phyloP scores from a whole-genome alignment of 2,329 filamentous ascomycete species.

The Trichothecium roseum region DNA sequence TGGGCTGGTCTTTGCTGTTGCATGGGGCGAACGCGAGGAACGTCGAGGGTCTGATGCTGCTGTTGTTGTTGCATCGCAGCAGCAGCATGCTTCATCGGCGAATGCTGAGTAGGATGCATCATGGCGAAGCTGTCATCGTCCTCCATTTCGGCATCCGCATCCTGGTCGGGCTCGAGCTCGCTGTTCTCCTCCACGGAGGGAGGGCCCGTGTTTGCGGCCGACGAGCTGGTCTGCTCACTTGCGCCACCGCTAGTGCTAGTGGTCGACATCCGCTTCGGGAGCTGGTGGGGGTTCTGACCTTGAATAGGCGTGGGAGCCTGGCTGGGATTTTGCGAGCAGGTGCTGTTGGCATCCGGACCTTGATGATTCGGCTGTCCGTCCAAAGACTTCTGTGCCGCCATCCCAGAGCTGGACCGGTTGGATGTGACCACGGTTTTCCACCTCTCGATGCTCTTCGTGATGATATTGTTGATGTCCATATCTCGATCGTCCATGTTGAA shows the following conservation, averaged over 20 bases:
- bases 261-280: slow-evolving; percentile 19
- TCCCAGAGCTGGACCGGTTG: slow-evolving; percentile 31
- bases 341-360: slow-evolving; percentile 7
- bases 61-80: slow-evolving; percentile 29
- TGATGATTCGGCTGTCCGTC: slow-evolving; percentile 19
- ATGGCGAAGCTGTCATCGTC: slow-evolving; percentile 46
- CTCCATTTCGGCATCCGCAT: slow-evolving; percentile 43
- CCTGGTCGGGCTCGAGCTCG: slow-evolving; percentile 16
- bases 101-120: slow-evolving; percentile 22
- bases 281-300: slow-evolving; percentile 10
- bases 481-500: slow-evolving; percentile 40
- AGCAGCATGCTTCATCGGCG: slow-evolving; percentile 11
- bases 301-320: slow-evolving; percentile 13
- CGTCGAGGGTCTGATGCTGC: slow-evolving; percentile 30
- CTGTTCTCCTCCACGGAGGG: slow-evolving; percentile 36
- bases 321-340: slow-evolving; percentile 11
- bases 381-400: slow-evolving; percentile 39
- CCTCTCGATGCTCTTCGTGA: slow-evolving; percentile 45
- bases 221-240: slow-evolving; percentile 22
- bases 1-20: slow-evolving; percentile 11
- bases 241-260: slow-evolving; percentile 22
- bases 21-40: slow-evolving; percentile 28
- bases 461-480: slow-evolving; percentile 38
- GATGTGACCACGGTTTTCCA: slow-evolving; percentile 54
- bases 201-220: slow-evolving; percentile 22